Conservation (phyloP, 768 basidiomycete genomes). For the Lyophyllum atratum region DNA sequence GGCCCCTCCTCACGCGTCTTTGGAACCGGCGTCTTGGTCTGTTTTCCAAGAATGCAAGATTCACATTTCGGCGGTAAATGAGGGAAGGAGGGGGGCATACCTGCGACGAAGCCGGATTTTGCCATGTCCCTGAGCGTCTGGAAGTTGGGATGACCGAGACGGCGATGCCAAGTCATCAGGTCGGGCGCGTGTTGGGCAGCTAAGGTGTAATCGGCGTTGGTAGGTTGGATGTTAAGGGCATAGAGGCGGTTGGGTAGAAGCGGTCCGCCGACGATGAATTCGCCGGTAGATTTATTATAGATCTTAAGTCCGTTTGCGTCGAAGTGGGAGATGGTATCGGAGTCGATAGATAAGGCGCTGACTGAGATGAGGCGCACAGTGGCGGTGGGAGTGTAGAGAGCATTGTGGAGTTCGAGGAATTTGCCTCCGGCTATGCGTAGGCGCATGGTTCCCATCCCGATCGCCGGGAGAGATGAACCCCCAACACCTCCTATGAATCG, state of each 20-base stretch:
- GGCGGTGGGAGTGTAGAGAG: slow-evolving; percentile 23
- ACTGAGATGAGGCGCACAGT: slow-evolving; percentile 26
- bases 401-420: slow-evolving; percentile 14
- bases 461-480: slow-evolving; percentile 21
- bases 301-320: slow-evolving; percentile 13
- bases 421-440: slow-evolving; percentile 14
- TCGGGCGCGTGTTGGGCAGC: background rate
- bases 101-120: slow-evolving; percentile 1
- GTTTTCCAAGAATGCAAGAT: slow-evolving; percentile 5
- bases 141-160: slow-evolving; percentile 29
- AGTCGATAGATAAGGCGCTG: slow-evolving; percentile 12
- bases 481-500: slow-evolving; percentile 27
- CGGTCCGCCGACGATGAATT: slow-evolving; percentile 13
- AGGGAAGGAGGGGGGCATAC: slow-evolving; percentile 4
- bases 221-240: slow-evolving; percentile 6
- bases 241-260: slow-evolving; percentile 18
- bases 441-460: slow-evolving; percentile 25
- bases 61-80: slow-evolving; percentile 6
- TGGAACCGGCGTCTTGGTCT: slow-evolving; percentile 1
- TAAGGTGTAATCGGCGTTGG: slow-evolving; percentile 19
- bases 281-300: slow-evolving; percentile 8
- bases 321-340: slow-evolving; percentile 16
- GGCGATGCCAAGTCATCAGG: slow-evolving; percentile 29
- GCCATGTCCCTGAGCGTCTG: slow-evolving; percentile 24
- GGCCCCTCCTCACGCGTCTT: slow-evolving; percentile 3